Conservation (phyloP, 2,329 filamentous ascomycete genomes). For the Emergomyces africanus region DNA sequence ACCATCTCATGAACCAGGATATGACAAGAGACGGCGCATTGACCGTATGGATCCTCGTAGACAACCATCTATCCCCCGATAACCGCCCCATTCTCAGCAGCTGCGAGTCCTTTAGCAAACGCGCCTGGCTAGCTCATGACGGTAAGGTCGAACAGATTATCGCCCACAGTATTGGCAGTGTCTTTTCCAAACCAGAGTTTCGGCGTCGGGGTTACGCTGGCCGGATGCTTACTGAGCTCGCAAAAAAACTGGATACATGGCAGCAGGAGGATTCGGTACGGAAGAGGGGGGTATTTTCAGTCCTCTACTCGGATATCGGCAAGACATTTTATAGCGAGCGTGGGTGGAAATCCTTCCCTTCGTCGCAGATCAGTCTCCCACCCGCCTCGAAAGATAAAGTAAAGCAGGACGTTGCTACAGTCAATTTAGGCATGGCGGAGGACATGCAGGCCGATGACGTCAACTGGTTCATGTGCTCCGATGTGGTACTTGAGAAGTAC, state of each 20-base stretch:
- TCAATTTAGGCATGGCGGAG: constrained; percentile 18
- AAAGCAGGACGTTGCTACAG: constrained; percentile 12
- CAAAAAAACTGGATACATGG: constrained; percentile 39
- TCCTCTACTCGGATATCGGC: constrained; percentile 79
- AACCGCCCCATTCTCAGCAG: constrained; percentile 40
- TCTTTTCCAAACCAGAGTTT: constrained; percentile 58
- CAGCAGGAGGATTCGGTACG: constrained; percentile 33
- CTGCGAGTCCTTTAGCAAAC: constrained; percentile 42
- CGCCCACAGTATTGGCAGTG: constrained; percentile 64
- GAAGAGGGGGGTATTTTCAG: constrained; percentile 49
- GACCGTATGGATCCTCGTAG: constrained; percentile 48
- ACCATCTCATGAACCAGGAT: constrained; percentile 37
- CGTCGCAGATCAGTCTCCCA: constrained; percentile 56
- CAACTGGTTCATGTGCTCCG: constrained; percentile 37
- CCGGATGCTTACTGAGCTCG: constrained; percentile 59
- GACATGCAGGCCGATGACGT: constrained; percentile 24
- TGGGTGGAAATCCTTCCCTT: constrained; percentile 66
- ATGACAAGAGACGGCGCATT: constrained; percentile 44
- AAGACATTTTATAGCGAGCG: constrained; percentile 64
- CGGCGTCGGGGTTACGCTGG: constrained; percentile 64
- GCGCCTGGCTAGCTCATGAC: constrained; percentile 32
- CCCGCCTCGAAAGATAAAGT: constrained; percentile 22
- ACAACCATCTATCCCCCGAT: constrained; percentile 27
- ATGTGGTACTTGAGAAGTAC: constrained; percentile 53
- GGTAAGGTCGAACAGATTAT: constrained; percentile 43